Percentiles rank a stretch among this genome's conserved stretches.
phyloP scores from a whole-genome alignment of 495 filamentous ascomycete species.

The Talaromyces stipitatus region DNA sequence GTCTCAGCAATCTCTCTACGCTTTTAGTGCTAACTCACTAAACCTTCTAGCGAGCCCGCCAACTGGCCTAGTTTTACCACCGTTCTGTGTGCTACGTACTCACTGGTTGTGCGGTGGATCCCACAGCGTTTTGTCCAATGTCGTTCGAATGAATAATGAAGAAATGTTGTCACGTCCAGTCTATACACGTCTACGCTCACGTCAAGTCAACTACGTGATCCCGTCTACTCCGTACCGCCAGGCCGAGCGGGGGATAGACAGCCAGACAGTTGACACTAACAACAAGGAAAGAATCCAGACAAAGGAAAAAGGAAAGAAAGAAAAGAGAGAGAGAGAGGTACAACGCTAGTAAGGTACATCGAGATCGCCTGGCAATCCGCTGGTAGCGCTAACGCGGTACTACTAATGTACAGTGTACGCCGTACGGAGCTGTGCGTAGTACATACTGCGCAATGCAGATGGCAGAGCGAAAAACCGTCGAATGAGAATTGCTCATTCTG shows the following conservation, averaged over 20 bases:
- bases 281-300: too few relatives aligned
- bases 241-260: not conserved
- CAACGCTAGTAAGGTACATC: not conserved
- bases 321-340: not conserved
- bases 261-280: not conserved
- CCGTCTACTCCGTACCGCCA: not conserved
- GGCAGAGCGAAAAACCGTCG: too few relatives aligned
- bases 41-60: not conserved
- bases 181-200: not conserved
- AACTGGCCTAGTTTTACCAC: not conserved
- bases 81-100: not conserved
- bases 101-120: not conserved
- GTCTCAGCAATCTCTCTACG: not conserved
- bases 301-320: not conserved
- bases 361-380: conserved; percentile 4
- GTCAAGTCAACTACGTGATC: not conserved
- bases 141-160: not conserved
- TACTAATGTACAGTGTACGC: not conserved
- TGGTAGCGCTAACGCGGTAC: not conserved
- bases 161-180: not conserved
- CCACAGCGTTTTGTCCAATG: not conserved
- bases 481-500: not conserved
- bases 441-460: not conserved
- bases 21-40: not conserved
- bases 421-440: not conserved